These are phyloP conservation scores for Nigrospora oryzae DNA, from an alignment of 2,329 filamentous ascomycete species.

Conservation along the genomic window DNA sequence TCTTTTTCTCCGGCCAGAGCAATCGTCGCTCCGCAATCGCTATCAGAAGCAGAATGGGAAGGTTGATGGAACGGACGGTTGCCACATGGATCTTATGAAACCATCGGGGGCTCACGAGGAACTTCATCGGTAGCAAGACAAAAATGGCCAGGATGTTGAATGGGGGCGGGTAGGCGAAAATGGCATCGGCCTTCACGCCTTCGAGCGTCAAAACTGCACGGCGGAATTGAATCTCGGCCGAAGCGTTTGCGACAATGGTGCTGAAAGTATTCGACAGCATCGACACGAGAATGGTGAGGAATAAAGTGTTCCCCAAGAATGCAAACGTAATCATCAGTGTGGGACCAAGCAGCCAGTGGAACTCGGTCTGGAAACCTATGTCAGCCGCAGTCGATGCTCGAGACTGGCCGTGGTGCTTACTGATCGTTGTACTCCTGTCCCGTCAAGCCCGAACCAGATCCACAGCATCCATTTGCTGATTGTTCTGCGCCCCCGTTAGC, in stretches of 20 bases:
- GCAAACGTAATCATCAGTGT: conserved; percentile 76
- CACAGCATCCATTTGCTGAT: conserved; percentile 89
- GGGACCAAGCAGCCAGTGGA: conserved; percentile 74
- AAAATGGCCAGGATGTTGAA: conserved; percentile 76
- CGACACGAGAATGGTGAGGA: conserved; percentile 81
- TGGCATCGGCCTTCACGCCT: conserved; percentile 75
- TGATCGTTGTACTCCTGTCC: conserved; percentile 51
- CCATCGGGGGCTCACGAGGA: conserved; percentile 71
- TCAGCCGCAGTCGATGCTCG: conserved; percentile 1
- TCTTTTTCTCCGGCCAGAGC: conserved; percentile 44
- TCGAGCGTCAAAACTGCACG: conserved; percentile 75
- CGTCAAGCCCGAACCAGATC: conserved; percentile 87
- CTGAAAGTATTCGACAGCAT: conserved; percentile 81
- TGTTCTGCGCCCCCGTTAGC: conserved; percentile 31
- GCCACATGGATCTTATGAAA: conserved; percentile 86
- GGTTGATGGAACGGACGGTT: conserved; percentile 64
- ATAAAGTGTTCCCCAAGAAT: conserved; percentile 79
- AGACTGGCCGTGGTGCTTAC: conserved; percentile 20
- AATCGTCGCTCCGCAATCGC: conserved; percentile 61
- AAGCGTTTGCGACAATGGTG: conserved; percentile 67
- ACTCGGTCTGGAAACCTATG: conserved; percentile 42
- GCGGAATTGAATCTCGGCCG: conserved; percentile 77
- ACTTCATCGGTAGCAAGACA: conserved; percentile 68
- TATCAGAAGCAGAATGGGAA: conserved; percentile 65
- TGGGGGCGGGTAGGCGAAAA: conserved; percentile 75